A percentile compares a stretch with the other conserved stretches of the same genome.
Conservation (phyloP, 2,329 filamentous ascomycete species). For the Fusarium xyrophilum region DNA sequence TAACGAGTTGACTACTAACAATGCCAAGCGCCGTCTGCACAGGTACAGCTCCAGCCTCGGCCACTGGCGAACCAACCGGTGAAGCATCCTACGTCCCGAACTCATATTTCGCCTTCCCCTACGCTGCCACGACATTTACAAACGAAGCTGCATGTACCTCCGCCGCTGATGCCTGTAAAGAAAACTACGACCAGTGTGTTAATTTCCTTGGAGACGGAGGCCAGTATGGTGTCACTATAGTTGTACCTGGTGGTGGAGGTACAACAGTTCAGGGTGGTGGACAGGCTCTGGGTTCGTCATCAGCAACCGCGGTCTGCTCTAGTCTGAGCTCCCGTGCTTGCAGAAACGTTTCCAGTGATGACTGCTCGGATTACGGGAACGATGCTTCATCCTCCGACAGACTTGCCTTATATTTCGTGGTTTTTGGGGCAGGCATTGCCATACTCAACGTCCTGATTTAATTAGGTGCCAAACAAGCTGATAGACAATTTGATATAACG, state of each 20-base stretch:
- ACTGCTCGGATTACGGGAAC: conserved; percentile 47
- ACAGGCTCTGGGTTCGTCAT: conserved; percentile 51
- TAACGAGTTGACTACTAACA: conserved; percentile 17
- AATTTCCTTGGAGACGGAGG: conserved; percentile 53
- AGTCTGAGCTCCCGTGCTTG: conserved; percentile 63
- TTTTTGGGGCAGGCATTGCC: conserved; percentile 20
- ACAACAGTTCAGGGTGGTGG: conserved; percentile 57
- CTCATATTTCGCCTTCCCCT: conserved; percentile 66
- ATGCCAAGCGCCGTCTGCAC: conserved; percentile 59
- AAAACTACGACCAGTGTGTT: conserved; percentile 63
- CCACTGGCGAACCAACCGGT: conserved; percentile 47
- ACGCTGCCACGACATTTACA: conserved; percentile 59
- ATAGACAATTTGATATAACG: not conserved
- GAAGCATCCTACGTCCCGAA: conserved; percentile 62
- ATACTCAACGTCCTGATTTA: conserved; percentile 23
- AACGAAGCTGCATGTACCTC: conserved; percentile 60
- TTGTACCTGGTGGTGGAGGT: conserved; percentile 60
- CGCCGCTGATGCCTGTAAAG: conserved; percentile 59
- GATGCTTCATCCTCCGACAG: conserved; percentile 19
- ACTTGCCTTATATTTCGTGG: conserved; percentile 11
- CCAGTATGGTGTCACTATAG: conserved; percentile 61
- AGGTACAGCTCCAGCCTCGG: conserved; percentile 57
- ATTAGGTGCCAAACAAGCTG: not conserved
- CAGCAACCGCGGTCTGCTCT: conserved; percentile 62
- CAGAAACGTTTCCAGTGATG: conserved; percentile 50